phyloP scores from a whole-genome alignment of 1,284 basidiomycete genomes.

The Puccinia novopanici region DNA sequence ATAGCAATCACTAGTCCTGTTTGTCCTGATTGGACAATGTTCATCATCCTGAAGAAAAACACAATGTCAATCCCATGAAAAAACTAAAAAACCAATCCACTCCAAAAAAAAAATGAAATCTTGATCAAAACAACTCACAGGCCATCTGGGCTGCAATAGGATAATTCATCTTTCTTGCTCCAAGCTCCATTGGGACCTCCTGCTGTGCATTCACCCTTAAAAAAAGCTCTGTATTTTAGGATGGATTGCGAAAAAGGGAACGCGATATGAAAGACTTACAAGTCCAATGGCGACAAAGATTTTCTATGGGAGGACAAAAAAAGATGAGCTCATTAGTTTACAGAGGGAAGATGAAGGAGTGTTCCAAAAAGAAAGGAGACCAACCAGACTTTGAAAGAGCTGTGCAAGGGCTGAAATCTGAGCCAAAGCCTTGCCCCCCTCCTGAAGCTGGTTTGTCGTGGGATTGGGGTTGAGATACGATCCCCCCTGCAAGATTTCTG shows the following conservation, averaged over 20 bases:
- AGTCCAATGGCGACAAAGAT: slow-evolving; percentile 42
- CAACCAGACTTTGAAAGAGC: slow-evolving; percentile 33
- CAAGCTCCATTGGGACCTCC: slow-evolving; percentile 45
- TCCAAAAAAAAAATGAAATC: not conserved
- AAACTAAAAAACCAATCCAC: not conserved
- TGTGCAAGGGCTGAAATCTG: slow-evolving; percentile 32
- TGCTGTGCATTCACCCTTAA: slow-evolving; percentile 28
- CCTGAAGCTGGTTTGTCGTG: slow-evolving; percentile 22
- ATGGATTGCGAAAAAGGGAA: not conserved
- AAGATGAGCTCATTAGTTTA: no score
- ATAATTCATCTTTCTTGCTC: slow-evolving; percentile 23
- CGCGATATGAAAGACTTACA: slow-evolving; percentile 4
- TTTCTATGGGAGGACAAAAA: not conserved
- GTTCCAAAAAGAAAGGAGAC: not conserved
- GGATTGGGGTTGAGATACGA: slow-evolving; percentile 37
- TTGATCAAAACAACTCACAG: slow-evolving; percentile 26
- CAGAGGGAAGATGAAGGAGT: no score
- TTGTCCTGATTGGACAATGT: slow-evolving; percentile 34
- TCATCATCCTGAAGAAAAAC: slow-evolving; percentile 41
- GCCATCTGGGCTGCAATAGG: slow-evolving; percentile 39
- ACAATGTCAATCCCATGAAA: not conserved
- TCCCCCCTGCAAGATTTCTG: slow-evolving; percentile 26
- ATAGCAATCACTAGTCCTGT: slow-evolving; percentile 23
- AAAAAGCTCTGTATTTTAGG: not conserved
- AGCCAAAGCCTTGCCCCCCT: slow-evolving; percentile 33